Base-by-base conservation (phyloP, 768 basidiomycete species). In the Filobasidium floriforme region DNA sequence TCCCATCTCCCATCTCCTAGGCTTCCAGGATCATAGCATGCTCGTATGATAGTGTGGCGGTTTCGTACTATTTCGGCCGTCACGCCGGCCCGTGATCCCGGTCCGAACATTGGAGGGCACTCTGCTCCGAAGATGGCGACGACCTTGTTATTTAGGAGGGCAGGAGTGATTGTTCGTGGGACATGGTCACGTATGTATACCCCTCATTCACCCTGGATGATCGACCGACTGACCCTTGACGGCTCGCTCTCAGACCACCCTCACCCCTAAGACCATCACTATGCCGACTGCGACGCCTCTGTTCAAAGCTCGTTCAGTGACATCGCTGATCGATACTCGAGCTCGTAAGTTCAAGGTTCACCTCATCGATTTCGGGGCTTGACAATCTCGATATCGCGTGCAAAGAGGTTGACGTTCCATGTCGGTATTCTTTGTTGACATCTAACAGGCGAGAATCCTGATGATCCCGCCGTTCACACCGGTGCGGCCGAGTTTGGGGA, bases 401-500 rank as follows among this genome's bases (percentile, higher is more conserved):
- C n/a, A n/a, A n/a, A n/a, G n/a, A n/a, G 32, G 9, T 37, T 37
- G 32, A 37, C 32, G 3, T 37, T 37, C 9, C 4, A 37, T 37
- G 32, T 37, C 32, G 32, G 32, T 37, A n/a, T n/a, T n/a, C n/a
- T 29, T 22, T 18, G 26, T 49, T 19, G 41, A 65, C 66, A 60
- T 54, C 29, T 29, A 22, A 15, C 59, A 75, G 74, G 63, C 1
- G 65, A 66, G 40, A 72, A 75, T 64, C 62, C 66, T 14, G 74
- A 76, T 61, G 72, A 72, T 10, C 54, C 68, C 14, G 75, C 75
- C 7, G 73, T 76, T 6, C 74, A 73, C 51, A 75, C 75, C 46
- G 75, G 75, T 26, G 73, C 75, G 29, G 73, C 73, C 10, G 75
- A 76, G 67, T 75, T 75, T 49, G 75, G 75, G n/a, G 72, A 75